Evolutionary conservation across 1,139 yeast genomes (phyloP).

Genomic region (Nakaseomyces nivariensis): DNA sequence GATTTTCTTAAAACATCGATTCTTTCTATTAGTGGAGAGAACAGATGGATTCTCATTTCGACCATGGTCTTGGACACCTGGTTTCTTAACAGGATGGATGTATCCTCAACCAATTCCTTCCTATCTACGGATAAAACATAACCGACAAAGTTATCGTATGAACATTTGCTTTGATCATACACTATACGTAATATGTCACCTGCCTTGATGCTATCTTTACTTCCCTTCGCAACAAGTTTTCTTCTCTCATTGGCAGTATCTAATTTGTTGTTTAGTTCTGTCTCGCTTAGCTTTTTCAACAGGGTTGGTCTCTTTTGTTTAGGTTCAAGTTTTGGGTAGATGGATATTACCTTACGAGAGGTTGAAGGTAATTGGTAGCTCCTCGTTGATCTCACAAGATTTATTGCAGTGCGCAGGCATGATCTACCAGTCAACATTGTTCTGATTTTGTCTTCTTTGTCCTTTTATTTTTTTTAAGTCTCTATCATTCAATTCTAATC

Average conservation of each 20-base stretch:
- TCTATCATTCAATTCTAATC: too few relatives aligned
- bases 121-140: constrained; percentile 68
- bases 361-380: constrained; percentile 17
- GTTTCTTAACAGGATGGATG: constrained; percentile 69
- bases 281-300: constrained; percentile 12
- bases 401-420: background rate
- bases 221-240: constrained; percentile 42
- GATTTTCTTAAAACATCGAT: constrained; percentile 71
- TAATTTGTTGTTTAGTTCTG: constrained; percentile 34
- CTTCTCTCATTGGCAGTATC: constrained; percentile 72
- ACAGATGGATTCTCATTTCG: constrained; percentile 69
- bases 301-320: constrained; percentile 10
- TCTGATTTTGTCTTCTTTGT: background rate
- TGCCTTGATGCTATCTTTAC: constrained; percentile 49
- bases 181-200: constrained; percentile 78
- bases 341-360: constrained; percentile 27
- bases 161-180: constrained; percentile 53
- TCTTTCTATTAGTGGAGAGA: constrained; percentile 64
- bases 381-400: constrained; percentile 2
- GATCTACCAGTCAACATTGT: background rate
- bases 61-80: constrained; percentile 71
- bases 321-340: constrained; percentile 28
- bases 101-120: constrained; percentile 40
- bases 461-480: too few relatives aligned
- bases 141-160: constrained; percentile 52